Base-by-base conservation (phyloP, 306 rosid species). In the Prosopis cineraria region DNA sequence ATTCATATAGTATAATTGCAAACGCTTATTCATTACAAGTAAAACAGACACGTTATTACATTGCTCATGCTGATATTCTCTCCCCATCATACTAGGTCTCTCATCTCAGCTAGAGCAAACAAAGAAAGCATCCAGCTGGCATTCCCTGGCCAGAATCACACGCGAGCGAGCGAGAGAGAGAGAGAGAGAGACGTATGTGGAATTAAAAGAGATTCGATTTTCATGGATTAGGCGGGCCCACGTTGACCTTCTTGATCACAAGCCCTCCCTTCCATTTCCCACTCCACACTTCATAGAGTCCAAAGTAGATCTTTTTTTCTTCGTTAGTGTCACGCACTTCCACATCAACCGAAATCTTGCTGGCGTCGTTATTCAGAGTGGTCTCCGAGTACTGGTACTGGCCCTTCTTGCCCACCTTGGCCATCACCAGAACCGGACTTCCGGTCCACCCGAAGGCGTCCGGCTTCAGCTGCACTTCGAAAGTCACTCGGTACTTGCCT, bases 191-290 rank as follows among this genome's bases (percentile, higher is more conserved):
- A n/a, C n/a, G n/a, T n/a, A n/a, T n/a, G n/a, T n/a, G n/a, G n/a
- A n/a, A n/a, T n/a, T n/a, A n/a, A n/a, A n/a, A n/a, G n/a, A n/a
- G n/a, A n/a, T n/a, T n/a, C n/a, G n/a, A n/a, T n/a, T n/a, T n/a
- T n/a, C n/a, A n/a, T n/a, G n/a, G n/a, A n/a, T n/a, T n/a, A n/a
- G 55, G 6, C 22, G 2, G n/a, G n/a, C 37, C 48, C 47, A 62
- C 22, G 0, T 14, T 0, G 24, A 20, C 68, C 14, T 62, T 31
- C 0, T 8, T 31, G 39, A 93, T 89, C 39, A n/a, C n/a, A 12
- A 93, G 80, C 7, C 98, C 97, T n/a, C 97, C 97, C 75, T 89
- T 93, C 97, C 98, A 93, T 82, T 83, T 88, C 6, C 89, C 94
- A 6, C 91, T 91, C 98, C 98, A 93, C 17, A 93, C 97, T 85